Percentiles rank a stretch among this genome's conserved stretches.
Conservation (phyloP, 306 rosid genomes). For the Acacia crassicarpa region DNA sequence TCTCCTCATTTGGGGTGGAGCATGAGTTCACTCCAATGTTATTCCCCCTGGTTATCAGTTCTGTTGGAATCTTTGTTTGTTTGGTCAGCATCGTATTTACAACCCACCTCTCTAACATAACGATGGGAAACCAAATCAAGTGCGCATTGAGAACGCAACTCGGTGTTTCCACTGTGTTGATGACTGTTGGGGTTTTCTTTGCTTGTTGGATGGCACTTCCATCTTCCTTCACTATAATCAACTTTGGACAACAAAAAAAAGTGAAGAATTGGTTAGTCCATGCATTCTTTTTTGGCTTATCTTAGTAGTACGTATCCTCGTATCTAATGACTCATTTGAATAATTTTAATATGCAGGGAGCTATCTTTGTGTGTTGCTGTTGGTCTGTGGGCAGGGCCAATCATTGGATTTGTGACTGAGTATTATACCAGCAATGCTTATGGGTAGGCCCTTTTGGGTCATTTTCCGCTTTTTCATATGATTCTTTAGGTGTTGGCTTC, state of each 20-base stretch:
- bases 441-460: slow-evolving; percentile 50
- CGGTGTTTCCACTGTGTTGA: slow-evolving; percentile 73
- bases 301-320: neutral
- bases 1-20: slow-evolving; percentile 89
- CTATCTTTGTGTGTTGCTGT: slow-evolving; percentile 85
- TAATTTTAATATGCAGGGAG: slow-evolving; percentile 64
- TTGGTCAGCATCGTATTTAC: too few relatives aligned
- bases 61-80: slow-evolving; percentile 85
- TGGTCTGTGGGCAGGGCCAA: slow-evolving; percentile 96
- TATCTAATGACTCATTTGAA: slow-evolving; percentile 7
- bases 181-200: slow-evolving; percentile 80
- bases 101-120: too few relatives aligned
- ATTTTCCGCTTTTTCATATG: neutral
- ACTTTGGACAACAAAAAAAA: slow-evolving; percentile 78
- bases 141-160: slow-evolving; percentile 68
- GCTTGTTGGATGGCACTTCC: slow-evolving; percentile 85
- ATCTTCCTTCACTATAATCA: slow-evolving; percentile 79
- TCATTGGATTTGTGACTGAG: slow-evolving; percentile 93
- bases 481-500: neutral
- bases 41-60: slow-evolving; percentile 83
- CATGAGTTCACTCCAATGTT: slow-evolving; percentile 87
- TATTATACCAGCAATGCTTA: slow-evolving; percentile 93
- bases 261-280: slow-evolving; percentile 72
- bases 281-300: neutral
- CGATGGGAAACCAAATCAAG: too few relatives aligned